Base-by-base conservation (phyloP, 768 basidiomycete genomes). In the Jaapia argillacea region DNA sequence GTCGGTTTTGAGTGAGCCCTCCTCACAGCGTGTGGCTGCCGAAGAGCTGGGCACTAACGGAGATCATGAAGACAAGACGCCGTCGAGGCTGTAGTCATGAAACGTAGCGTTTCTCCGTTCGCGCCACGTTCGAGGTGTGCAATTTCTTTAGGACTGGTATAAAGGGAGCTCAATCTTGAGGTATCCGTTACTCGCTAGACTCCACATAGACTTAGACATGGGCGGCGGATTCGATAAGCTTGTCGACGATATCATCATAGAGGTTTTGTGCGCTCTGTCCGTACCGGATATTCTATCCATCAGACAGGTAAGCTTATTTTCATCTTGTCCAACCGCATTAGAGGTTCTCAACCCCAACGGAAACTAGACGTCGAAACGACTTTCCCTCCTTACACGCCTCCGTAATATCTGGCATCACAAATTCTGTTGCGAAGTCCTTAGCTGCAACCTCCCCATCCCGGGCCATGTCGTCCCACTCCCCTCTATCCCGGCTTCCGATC, bases 391-490 rank as follows among this genome's bases (percentile, higher is more conserved):
- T 10, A 33, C 28, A 16, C 28, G 28, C 10, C 10, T 33, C 10
- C 28, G 28, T 16, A 33, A 33, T 33, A 16, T 33, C 28, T 33
- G 28, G 28, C 28, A 33, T 33, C 28, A 33, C 28, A 33, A 33
- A 33, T 33, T 33, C 28, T 33, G 28, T 16, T 10, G 10, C 28
- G 28, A 33, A 16, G 28, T 33, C 10, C 28, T 33, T 16, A 16
- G 28, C 28, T 16, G 16, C 28, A 16, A 10, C 28, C 28, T 33
- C 28, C 72, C 77, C 23, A 70, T 85, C 41, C 60, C 82, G 39
- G 83, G 82, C 31, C 84, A 85, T 59, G 75, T 83, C 45, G 77
- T 85, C 44, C 80, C 82, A 5, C 58, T 82, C 25, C 76, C 79
- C 12, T 75, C 82, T 22, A 81, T 84, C 54, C 77, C 77, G 3